Conservation (phyloP, 2,329 filamentous ascomycete species). For the Sarocladiaceae sp. region DNA sequence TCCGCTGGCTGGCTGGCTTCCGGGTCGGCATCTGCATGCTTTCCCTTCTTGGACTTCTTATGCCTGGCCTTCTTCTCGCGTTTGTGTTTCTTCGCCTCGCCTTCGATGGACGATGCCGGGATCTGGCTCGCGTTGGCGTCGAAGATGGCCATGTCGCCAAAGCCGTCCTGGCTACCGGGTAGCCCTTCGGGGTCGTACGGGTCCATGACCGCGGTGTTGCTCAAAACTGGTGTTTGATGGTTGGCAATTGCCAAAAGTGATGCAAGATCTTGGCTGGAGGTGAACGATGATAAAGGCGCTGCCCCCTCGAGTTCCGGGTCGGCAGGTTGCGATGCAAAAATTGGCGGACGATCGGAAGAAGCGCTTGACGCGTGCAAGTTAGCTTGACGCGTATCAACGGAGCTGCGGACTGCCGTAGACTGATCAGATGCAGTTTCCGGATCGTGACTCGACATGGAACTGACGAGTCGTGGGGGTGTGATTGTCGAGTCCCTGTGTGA, state of each 20-base stretch:
- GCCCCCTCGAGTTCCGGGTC: not conserved
- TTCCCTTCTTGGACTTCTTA: slow-evolving; percentile 25
- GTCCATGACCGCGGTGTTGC: slow-evolving; percentile 5
- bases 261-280: not conserved
- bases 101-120: slow-evolving; percentile 16
- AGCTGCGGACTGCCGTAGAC: not conserved
- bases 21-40: slow-evolving; percentile 14
- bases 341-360: not conserved
- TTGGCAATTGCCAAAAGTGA: not conserved
- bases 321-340: slow-evolving; percentile 5
- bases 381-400: not conserved
- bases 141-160: slow-evolving; percentile 7
- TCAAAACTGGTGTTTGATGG: not conserved
- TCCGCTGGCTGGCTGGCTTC: not conserved
- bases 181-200: slow-evolving; percentile 8
- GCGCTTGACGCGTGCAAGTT: not conserved
- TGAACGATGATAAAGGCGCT: not conserved
- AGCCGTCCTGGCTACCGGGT: slow-evolving; percentile 9
- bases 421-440: not conserved
- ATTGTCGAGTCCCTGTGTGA: not conserved
- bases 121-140: slow-evolving; percentile 11
- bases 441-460: not conserved
- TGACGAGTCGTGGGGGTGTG: not conserved
- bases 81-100: not conserved
- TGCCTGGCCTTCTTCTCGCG: slow-evolving; percentile 22